phyloP scores from a whole-genome alignment of 208 protist genomes.

The Trypanosoma rangeli region DNA sequence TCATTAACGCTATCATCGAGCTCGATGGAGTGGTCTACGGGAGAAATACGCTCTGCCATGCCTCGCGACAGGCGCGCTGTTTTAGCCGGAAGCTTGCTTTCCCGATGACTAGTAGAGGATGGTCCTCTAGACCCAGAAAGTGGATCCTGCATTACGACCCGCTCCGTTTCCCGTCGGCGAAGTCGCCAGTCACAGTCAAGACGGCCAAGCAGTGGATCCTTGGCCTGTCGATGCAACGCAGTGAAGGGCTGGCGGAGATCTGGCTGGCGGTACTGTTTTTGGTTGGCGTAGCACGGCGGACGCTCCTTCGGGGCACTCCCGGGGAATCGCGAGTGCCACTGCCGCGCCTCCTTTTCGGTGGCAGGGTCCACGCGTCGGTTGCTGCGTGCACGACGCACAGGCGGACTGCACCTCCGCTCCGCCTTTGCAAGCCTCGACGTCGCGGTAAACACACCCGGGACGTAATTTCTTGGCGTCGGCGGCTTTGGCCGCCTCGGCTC shows the following conservation, averaged over 20 bases:
- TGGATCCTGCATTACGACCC: conserved; percentile 5
- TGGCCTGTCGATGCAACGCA: neutral
- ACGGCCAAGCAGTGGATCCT: neutral
- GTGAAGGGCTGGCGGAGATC: neutral
- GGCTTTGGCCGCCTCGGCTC: conserved; percentile 73
- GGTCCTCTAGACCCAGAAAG: neutral
- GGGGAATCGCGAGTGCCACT: neutral
- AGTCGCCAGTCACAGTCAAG: neutral
- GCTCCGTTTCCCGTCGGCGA: neutral
- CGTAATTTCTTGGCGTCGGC: conserved; percentile 73
- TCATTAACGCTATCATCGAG: conserved; percentile 10
- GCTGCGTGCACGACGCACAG: neutral
- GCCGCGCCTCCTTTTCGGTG: neutral
- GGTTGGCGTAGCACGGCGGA: neutral
- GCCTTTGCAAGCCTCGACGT: neutral
- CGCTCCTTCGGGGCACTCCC: neutral
- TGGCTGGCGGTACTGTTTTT: neutral
- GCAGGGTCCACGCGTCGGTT: neutral
- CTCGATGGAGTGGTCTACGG: conserved; percentile 15
- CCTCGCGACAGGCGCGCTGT: neutral
- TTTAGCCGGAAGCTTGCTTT: neutral
- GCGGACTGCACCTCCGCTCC: neutral
- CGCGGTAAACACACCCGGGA: conserved; percentile 27
- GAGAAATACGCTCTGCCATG: neutral
- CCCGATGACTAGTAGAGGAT: neutral